These are phyloP conservation scores for Picochlorum sp. DNA, from an alignment of 139 green algal species.

Conservation along the genomic window DNA sequence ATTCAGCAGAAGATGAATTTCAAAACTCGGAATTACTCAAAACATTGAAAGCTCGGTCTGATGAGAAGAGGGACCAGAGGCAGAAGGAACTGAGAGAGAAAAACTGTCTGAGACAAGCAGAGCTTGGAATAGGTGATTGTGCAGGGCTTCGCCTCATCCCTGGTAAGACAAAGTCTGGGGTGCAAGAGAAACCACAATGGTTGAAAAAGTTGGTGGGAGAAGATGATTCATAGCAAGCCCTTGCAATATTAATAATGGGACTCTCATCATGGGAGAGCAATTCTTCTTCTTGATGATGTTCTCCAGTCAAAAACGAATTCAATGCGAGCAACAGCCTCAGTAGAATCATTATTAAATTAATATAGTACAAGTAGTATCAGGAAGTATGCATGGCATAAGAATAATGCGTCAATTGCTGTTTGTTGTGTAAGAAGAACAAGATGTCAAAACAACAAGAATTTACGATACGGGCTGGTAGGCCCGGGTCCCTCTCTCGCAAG, in stretches of 20 bases:
- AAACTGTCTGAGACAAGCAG: constrained; percentile 65
- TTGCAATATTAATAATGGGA: too few species aligned
- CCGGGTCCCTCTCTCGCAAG: not conserved
- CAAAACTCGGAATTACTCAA: constrained; percentile 26
- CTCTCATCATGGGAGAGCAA: too few species aligned
- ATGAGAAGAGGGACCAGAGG: constrained; percentile 8
- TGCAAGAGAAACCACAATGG: constrained; percentile 50
- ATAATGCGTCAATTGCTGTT: too few species aligned
- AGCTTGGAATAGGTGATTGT: constrained; percentile 70
- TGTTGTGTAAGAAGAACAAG: too few species aligned
- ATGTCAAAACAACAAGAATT: not conserved
- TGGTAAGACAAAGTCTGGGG: constrained; percentile 44
- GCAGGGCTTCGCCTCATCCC: constrained; percentile 55
- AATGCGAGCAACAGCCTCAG: too few species aligned
- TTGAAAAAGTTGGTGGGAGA: constrained; percentile 46
- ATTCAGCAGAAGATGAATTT: constrained; percentile 22
- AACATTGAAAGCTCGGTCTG: constrained; percentile 18
- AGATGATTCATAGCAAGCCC: not conserved
- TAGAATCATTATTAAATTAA: too few species aligned
- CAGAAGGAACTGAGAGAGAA: constrained; percentile 44
- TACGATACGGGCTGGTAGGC: constrained; percentile 4
- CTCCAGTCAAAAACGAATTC: too few species aligned
- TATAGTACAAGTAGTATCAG: too few species aligned
- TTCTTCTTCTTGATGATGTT: too few species aligned
- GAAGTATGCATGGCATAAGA: too few species aligned